Base-by-base conservation (phyloP, 2,329 filamentous ascomycete genomes). In the Truncatella angustata region DNA sequence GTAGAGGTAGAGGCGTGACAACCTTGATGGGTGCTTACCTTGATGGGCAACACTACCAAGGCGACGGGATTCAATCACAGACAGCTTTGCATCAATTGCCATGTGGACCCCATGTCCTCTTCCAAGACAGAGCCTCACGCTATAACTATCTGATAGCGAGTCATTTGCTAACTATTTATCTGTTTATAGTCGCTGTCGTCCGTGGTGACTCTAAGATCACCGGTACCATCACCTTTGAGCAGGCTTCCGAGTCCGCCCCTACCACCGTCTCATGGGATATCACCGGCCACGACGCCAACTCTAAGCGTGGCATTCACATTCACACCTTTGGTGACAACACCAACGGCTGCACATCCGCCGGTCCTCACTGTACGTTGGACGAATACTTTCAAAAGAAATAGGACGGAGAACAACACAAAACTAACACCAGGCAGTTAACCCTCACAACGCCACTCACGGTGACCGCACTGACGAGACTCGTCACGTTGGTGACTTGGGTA, bases 251-350 rank as follows among this genome's bases (percentile, higher is more conserved):
- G 82, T 84, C 79, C 66, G 76, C 83, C 65, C 85, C 87, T 63
- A 97, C 94, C 71, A 93, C 81, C 73, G 82, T 99, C 79, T 84
- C 87, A 70, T 99, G 90, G 87, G 85, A 97, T 77, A 91, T 99
- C 76, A 81, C 83, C 57, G 93, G 94, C 77, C 81, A 97, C 77
- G 92, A 97, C 71, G 69, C 93, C 77, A 96, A 96, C 74, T 92
- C 94, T 70, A 85, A 96, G 86, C 93, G 94, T 77, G 94, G 91
- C 75, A 91, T 97, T 84, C 94, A 99, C 83, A 87, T 99, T 70
- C 94, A 99, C 82, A 90, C 94, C 74, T 99, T 96, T 70, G 94
- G 94, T 73, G 94, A 97, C 84, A 97, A 97, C 85, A 97, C 94
- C 82, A 99, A 99, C 79, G 94, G 94, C 74, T 99, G 94, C 89